phyloP scores from a whole-genome alignment of 805 yeast genomes.

The Nakazawaea wyomingensis region DNA sequence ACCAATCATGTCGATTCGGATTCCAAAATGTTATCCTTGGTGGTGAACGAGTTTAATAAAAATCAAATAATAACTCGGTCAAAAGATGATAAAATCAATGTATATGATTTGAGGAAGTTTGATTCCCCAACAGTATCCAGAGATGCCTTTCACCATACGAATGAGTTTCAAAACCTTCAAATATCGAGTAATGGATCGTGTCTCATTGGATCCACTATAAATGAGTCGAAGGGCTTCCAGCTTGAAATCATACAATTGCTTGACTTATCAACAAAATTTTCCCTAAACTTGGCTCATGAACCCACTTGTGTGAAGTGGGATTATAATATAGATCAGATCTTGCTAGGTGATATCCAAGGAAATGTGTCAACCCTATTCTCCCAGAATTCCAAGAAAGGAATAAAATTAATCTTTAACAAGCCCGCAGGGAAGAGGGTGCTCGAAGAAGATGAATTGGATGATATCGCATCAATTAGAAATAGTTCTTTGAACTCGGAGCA shows the following conservation, averaged over 20 bases:
- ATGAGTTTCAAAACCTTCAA: conserved; percentile 11
- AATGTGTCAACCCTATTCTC: conserved; percentile 16
- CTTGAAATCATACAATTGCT: conserved; percentile 4
- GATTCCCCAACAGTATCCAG: conserved; percentile 14
- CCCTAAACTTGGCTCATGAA: conserved; percentile 3
- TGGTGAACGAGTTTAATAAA: conserved; percentile 5
- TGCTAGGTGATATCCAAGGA: conserved; percentile 18
- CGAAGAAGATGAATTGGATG: conserved; percentile 10
- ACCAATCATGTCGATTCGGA: background rate
- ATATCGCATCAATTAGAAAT: background rate
- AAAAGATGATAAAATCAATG: conserved; percentile 11
- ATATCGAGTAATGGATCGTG: conserved; percentile 10
- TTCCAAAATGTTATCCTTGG: background rate
- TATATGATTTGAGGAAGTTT: conserved; percentile 20
- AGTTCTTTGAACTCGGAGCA: no score
- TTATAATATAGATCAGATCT: conserved; percentile 19
- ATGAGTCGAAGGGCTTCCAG: background rate
- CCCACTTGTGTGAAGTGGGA: conserved; percentile 20
- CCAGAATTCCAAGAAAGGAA: conserved; percentile 17
- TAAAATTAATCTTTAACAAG: conserved; percentile 16
- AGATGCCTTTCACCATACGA: conserved; percentile 13
- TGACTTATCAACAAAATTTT: conserved; percentile 15
- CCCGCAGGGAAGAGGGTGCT: conserved; percentile 16
- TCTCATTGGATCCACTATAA: conserved; percentile 7
- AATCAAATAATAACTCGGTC: conserved; percentile 12